These are phyloP conservation scores for Lizonia empirigonia DNA, from an alignment of 2,329 filamentous ascomycete species.

Conservation along the genomic window DNA sequence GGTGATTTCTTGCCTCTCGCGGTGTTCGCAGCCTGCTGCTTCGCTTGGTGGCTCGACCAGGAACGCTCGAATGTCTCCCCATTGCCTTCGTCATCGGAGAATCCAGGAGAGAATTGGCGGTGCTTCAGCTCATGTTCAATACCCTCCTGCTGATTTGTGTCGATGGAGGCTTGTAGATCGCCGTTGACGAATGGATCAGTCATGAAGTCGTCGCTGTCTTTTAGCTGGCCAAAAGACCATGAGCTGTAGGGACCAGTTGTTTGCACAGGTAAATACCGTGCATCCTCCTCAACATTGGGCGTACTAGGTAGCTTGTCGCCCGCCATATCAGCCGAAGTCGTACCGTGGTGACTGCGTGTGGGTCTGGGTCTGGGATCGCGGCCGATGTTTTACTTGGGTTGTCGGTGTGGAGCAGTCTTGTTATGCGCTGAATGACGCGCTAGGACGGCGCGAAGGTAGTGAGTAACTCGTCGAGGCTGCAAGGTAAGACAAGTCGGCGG, in stretches of 20 bases:
- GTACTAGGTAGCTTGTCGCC: background rate
- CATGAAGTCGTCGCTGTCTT: background rate
- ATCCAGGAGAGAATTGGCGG: conserved; percentile 7
- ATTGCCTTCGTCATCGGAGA: conserved; percentile 25
- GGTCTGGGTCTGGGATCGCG: background rate
- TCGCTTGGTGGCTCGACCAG: conserved; percentile 2
- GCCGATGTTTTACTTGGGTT: background rate
- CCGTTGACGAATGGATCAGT: background rate
- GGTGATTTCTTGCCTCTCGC: conserved; percentile 16
- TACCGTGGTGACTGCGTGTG: background rate
- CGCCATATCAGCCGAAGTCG: background rate
- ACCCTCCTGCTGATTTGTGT: background rate
- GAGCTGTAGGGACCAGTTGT: background rate
- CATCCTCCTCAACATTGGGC: conserved; percentile 3
- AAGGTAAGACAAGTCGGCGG: background rate
- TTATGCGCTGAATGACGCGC: too few species aligned
- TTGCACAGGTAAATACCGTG: background rate
- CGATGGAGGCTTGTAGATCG: background rate
- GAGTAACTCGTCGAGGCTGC: background rate
- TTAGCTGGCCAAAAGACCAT: background rate
- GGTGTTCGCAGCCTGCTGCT: background rate
- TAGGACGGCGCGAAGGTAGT: background rate
- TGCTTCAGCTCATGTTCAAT: background rate
- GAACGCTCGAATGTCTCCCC: conserved; percentile 17
- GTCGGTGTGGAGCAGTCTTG: background rate